Evolutionary conservation across 73 alveolate genomes (phyloP), one percentile per base, ranked within the genome.

Genomic region (Paramecium bursaria): DNA sequence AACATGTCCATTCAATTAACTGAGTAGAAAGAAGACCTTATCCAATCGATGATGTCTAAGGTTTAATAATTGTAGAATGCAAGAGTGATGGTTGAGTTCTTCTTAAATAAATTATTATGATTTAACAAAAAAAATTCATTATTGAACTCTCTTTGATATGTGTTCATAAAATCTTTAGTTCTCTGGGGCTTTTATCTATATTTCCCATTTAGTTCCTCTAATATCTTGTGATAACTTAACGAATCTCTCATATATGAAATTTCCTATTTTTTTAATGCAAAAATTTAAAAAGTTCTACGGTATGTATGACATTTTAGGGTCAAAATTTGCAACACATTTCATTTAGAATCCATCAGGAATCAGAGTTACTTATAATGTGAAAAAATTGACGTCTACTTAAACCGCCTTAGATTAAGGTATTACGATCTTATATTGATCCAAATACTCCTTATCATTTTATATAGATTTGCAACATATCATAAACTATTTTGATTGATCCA

Each of bases 291-390:
- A 31, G 1, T 11, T 42, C 33, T 67, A 67, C 7, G 55, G 61
- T 5, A 67, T 67, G 35, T 39, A 67, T 31, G 33, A 39, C 60
- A 67, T 33, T 67, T 67, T 39, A 35, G 82, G 55, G 44, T 67
- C 82, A 9, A 67, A 42, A 67, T 42, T 39, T 14, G 47, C 39
- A 50, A 79, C 33, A 6, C 77, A 13, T 42, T 53, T 75, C 55
- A 27, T 54, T 29, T 5, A 7, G 42, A 53, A 79, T 23, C 75
- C 48, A 21, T 42, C 74, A 17, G 48, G 19, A 17, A 54, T 44
- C 46, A 51, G 54, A 6, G 54, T 53, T 5, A 79, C 57, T 79
- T 79, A 80, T 17, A 61, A 54, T 6, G 89, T 73, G 39, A 54
- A 79, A 44, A 54, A 79, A 48, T 54, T 52, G 22, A 79, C 39